A percentile compares a stretch with the other conserved stretches of the same genome.
phyloP scores from a whole-genome alignment of 345 rosid species.

The Hibiscus mutabilis region DNA sequence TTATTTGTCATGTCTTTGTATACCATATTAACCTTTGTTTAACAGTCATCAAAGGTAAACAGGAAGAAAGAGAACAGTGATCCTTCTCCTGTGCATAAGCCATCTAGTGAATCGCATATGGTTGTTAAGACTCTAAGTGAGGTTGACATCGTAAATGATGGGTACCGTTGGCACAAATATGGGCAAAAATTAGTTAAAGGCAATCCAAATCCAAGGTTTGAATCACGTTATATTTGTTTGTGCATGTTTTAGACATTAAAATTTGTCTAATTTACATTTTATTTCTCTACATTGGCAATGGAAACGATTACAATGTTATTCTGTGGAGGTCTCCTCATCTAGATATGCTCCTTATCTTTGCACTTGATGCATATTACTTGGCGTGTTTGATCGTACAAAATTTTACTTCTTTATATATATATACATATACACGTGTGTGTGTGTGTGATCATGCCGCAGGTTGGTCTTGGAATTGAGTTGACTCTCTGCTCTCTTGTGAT shows the following conservation, averaged over 20 bases:
- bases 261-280: neutral
- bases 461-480: neutral
- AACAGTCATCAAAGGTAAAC: slow-evolving; percentile 17
- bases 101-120: slow-evolving; percentile 43
- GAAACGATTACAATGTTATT: slow-evolving; percentile 1
- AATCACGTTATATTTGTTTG: neutral
- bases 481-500: slow-evolving; percentile 11
- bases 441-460: neutral
- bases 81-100: slow-evolving; percentile 37
- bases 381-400: neutral
- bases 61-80: slow-evolving; percentile 63
- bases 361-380: neutral
- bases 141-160: slow-evolving; percentile 79
- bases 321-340: neutral
- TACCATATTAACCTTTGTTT: slow-evolving; percentile 6
- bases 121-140: slow-evolving; percentile 54
- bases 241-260: neutral
- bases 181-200: slow-evolving; percentile 97
- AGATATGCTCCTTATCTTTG: neutral
- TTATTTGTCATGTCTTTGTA: neutral
- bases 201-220: slow-evolving; percentile 86
- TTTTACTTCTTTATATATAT: neutral
- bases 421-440: too few species aligned
- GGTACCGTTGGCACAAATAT: slow-evolving; percentile 97
- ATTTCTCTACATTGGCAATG: neutral